Base-by-base conservation (phyloP, 2,329 filamentous ascomycete genomes). In the Colletotrichum musae region DNA sequence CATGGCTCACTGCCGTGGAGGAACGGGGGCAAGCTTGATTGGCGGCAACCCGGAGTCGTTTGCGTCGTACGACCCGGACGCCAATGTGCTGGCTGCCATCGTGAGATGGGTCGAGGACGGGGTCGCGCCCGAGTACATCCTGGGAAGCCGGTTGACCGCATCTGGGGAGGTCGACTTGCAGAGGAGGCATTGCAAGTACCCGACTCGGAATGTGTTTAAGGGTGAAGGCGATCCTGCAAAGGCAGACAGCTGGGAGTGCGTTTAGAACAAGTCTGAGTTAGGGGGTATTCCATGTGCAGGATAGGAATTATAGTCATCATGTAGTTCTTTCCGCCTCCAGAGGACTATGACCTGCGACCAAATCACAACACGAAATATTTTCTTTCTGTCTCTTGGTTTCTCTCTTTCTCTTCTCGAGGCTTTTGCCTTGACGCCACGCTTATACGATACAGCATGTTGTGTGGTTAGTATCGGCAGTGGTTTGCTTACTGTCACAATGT, bases 81-180 rank as follows among this genome's bases (percentile, higher is more conserved):
- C 81, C 24, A 88, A 87, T 36, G 77, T 86, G 0, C 73, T 88
- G 15, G 79, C 83, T 62, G 81, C 84, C 0, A 76, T 88, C 4
- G 84, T 88, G 0, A 76, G 81, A n/a, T 87, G 85, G 85, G 85
- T 87, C 1, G 85, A 84, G 73, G 71, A 79, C 13, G 81, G 76
- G 0, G 47, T 77, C n/a, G 82, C 82, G 0, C 85, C 86, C 0
- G 81, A 84, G 32, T 76, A 76, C 2, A 65, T 81, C 13, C 69
- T 75, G 6, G 81, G 80, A 0, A 68, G 47, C 13, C 53, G 65
- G 5, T 6, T 54, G 60, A 78, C 79, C 0, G 78, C 77, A n/a
- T 79, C 76, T 52, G 73, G 74, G 1, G 73, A 78, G 15, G 57
- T 81, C 5, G 73, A 72, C 12, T 77, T 78, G 50, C 71, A 75